Percentiles rank a stretch among this genome's conserved stretches.
These are phyloP conservation scores for Pythium aquatile DNA, from an alignment of 352 stramenopile genomes.

Conservation along the genomic window DNA sequence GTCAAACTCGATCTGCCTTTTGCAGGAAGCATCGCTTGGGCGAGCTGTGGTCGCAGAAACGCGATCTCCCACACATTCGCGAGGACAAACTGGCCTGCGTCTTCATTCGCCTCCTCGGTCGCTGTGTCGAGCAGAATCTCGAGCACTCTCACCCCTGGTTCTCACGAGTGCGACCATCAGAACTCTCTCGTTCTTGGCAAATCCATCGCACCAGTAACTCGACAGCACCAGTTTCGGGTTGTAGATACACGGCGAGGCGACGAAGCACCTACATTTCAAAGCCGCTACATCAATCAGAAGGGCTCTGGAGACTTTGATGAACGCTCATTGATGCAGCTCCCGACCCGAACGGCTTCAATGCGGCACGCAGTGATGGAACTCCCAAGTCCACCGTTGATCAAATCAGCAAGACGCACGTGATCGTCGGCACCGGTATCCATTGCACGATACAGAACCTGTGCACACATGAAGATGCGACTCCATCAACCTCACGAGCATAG, in stretches of 20 bases:
- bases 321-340: not conserved
- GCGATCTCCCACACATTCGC: slow-evolving; percentile 25
- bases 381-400: slow-evolving; percentile 14
- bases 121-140: slow-evolving; percentile 20
- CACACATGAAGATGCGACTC: no score
- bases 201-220: not conserved
- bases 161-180: not conserved
- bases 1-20: not conserved
- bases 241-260: not conserved
- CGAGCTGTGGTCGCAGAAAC: slow-evolving; percentile 15
- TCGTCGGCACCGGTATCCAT: not conserved
- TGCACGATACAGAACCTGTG: slow-evolving; percentile 16
- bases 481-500: not conserved
- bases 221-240: slow-evolving; percentile 11
- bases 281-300: not conserved
- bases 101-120: slow-evolving; percentile 12
- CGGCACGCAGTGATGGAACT: slow-evolving; percentile 11
- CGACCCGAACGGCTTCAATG: slow-evolving; percentile 22
- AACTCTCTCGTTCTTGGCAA: no score
- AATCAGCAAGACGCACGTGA: slow-evolving; percentile 16
- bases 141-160: slow-evolving; percentile 7
- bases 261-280: slow-evolving; percentile 5
- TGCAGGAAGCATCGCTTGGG: not conserved
- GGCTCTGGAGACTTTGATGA: not conserved
- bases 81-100: slow-evolving; percentile 10